Evolutionary conservation across 2,329 filamentous ascomycete genomes (phyloP), one percentile per base, ranked within the genome.

Genomic region (Magnaporthiopsis incrustans): DNA sequence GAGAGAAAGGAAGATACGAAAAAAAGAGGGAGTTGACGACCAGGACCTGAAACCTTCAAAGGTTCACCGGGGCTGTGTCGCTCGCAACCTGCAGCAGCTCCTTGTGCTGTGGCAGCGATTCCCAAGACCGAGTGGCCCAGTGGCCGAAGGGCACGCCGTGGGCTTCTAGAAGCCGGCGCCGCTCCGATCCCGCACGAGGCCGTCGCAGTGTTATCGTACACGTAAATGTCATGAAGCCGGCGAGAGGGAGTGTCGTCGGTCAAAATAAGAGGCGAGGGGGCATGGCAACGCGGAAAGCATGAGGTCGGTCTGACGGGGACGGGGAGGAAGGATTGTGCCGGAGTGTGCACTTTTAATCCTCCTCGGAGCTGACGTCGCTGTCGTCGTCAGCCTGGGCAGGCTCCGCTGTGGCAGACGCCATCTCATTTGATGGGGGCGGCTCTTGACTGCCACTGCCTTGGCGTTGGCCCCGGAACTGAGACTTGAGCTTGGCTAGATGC

Each of bases 401-500:
- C 26, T 69, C 69, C 38, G 63, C 65, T 35, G 62, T 65, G 74
- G 71, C 68, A 71, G 71, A 66, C 68, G 71, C 70, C 56, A 73
- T 70, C 64, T 76, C 75, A 14, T 76, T 73, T 10, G 73, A 75
- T 22, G 76, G 73, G 61, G 75, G 69, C 27, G 77, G 77, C 68
- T 81, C 78, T 67, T 80, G 77, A 74, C 74, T 83, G 67, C 81
- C 75, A 71, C 80, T 78, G 66, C 79, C 73, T 68, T 77, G 74
- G 4, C 79, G 76, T 30, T 50, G 50, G 11, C 33, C 33, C 22
- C 75, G 74, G 65, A 79, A 81, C 64, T 80, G 75, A n/a, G 79
- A 80, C 68, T 88, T 79, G 67, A 86, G 82, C 71, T 84, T 82
- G 68, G 85, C 81, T 30, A 90, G 80, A 72, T 85, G 79, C 68